Base-by-base conservation (phyloP, 371 early-diverging fungal species). In the Sporodiniella umbellata region DNA sequence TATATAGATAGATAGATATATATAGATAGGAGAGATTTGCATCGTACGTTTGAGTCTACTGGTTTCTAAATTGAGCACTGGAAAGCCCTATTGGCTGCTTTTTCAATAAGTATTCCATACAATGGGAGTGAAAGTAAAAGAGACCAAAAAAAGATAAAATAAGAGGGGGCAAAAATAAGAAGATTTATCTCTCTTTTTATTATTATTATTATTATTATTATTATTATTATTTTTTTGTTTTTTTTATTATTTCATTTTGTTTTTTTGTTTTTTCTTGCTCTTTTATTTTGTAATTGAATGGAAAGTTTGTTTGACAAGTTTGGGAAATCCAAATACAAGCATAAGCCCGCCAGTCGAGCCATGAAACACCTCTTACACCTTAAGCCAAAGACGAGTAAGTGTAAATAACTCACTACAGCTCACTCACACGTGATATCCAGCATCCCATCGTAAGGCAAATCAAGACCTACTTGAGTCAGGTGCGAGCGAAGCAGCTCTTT, bases 401-500 rank as follows among this genome's bases (percentile, higher is more conserved):
- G 5, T 35, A 28, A 28, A 28, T 11, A n/a, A 5, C n/a, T 37
- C 15, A 37, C 37, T n/a, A 11, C 11, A 11, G 15, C 30, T 7
- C 30, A 28, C 30, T 7, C 30, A 28, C 30, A 28, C 30, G 10
- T 10, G 10, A 28, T 7, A 4, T 7, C 30, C 4, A 28, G 10
- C 30, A 35, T 12, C 18, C 21, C 15, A 2, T 40, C 40, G 8
- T 22, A 40, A 28, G 12, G 8, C 44, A 44, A 35, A 37, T 37
- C n/a, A n/a, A n/a, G n/a, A n/a, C n/a, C n/a, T n/a, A 7, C 55
- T 66, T 18, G 63, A 62, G 40, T 30, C 47, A 7, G 63, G 62
- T 17, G 48, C 53, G n/a, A n/a, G n/a, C 18, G 62, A 53, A 8
- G 62, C 56, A 50, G 43, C 35, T 31, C 35, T 38, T 7, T 58